A percentile compares a stretch with the other conserved stretches of the same genome.
Evolutionary conservation across 176 grass and related monocot genomes (phyloP).

Genomic region (Rhipidocladum racemiflorum): DNA sequence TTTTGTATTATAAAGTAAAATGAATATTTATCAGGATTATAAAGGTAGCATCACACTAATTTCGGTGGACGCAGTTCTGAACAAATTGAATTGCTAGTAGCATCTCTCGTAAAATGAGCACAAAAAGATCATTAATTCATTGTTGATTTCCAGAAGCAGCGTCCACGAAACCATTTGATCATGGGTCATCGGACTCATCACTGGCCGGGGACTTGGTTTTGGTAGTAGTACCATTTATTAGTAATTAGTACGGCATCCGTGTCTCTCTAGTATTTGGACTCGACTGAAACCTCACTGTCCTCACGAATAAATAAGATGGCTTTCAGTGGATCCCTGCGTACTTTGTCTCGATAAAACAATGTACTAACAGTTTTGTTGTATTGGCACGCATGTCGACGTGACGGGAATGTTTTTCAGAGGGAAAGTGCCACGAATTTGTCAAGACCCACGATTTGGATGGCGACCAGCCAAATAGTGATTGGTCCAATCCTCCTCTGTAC

Average conservation of each 20-base stretch:
- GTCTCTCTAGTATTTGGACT: neutral
- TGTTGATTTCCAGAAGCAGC: conserved; percentile 7
- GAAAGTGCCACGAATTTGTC: neutral
- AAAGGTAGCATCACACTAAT: too few relatives aligned
- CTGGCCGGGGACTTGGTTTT: neutral
- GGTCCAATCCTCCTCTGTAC: neutral
- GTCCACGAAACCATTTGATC: conserved; percentile 20
- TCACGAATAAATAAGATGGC: neutral
- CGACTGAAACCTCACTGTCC: neutral
- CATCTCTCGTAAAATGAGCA: neutral
- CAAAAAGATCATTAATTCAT: too few relatives aligned
- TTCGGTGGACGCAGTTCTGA: too few relatives aligned
- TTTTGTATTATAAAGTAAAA: too few relatives aligned
- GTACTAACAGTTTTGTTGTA: neutral
- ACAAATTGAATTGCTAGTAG: neutral
- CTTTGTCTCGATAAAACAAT: neutral
- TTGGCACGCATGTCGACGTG: neutral
- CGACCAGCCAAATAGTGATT: neutral
- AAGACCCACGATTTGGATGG: neutral
- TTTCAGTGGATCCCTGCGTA: neutral
- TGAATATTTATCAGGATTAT: too few relatives aligned
- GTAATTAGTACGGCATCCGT: neutral
- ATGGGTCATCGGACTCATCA: neutral
- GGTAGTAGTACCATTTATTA: neutral
- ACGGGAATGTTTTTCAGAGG: neutral